Conservation (phyloP, 192 early-diverging fungal genomes). For the Mortierella claussenii region DNA sequence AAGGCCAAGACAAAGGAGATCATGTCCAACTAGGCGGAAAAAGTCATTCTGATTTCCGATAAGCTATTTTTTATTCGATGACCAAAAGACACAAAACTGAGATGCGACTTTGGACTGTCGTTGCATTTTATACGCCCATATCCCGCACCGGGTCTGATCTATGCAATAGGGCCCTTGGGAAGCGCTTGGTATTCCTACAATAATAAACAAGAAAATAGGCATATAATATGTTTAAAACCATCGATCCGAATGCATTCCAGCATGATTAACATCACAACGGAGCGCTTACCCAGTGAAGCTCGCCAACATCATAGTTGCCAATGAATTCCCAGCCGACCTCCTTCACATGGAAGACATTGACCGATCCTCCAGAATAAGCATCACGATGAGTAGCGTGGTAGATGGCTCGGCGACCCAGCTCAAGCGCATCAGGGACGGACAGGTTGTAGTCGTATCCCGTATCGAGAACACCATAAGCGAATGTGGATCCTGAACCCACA, state of each 20-base stretch:
- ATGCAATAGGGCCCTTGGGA: constrained; percentile 46
- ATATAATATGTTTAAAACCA: no score
- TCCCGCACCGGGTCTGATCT: not conserved
- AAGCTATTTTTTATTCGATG: not conserved
- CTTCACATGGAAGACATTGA: constrained; percentile 93
- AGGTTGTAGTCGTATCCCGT: constrained; percentile 87
- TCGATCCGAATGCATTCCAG: not conserved
- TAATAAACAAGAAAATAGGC: not conserved
- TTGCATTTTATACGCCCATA: constrained; percentile 12
- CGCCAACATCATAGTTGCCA: constrained; percentile 84
- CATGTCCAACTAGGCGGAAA: constrained; percentile 38
- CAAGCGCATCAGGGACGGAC: constrained; percentile 85
- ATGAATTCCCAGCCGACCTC: constrained; percentile 90
- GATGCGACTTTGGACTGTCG: not conserved
- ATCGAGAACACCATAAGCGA: constrained; percentile 98
- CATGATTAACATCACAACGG: not conserved
- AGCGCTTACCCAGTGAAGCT: constrained; percentile 84
- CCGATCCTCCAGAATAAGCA: constrained; percentile 88
- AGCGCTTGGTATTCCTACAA: constrained; percentile 36
- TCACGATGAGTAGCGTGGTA: constrained; percentile 97
- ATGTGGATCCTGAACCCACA: constrained; percentile 98
- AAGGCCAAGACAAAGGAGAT: constrained; percentile 79
- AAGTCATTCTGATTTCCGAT: not conserved
- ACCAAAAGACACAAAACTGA: not conserved
- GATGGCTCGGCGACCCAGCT: constrained; percentile 90